Base-by-base conservation (phyloP, 108 stramenopile species). In the Epipyxis sp. region DNA sequence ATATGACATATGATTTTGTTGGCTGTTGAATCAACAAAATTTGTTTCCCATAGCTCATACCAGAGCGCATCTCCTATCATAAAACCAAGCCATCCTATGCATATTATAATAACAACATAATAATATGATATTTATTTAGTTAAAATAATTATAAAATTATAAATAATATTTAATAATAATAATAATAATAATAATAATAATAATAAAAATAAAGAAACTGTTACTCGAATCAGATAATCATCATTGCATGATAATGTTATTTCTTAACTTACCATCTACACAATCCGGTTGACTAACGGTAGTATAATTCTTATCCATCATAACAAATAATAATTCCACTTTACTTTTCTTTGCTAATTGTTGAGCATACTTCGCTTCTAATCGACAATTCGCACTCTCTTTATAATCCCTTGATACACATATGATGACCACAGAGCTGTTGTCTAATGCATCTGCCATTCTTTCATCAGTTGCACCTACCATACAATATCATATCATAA, bases 321-420 rank as follows among this genome's bases (percentile, higher is more conserved):
- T 57, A 16, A 57, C 54, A 25, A 57, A 57, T 25, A 57, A 20
- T 25, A 57, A 57, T 25, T 57, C 25, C 54, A 57, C 54, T 25
- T 57, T 57, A 16, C 25, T 16, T 20, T 25, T 16, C 16, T 25
- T 16, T 20, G 54, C 54, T 25, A 57, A 25, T 25, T 16, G 20
- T 20, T 57, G 54, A 16, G 54, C 54, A 57, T 57, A 57, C 54
- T 20, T 57, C 54, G 54, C 54, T 57, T 57, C 54, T 25, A 57
- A 57, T 57, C 54, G 54, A 57, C 54, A 57, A 16, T 16, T 20
- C 16, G 20, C 25, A 16, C 20, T 20, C 25, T 25, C 20, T 57
- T 57, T 57, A 25, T 57, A 57, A 16, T 16, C 54, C 20, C 20
- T 25, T 16, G 54, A 57, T 16, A 57, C 54, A 57, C 54, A 57